A percentile compares a stretch with the other conserved stretches of the same genome.
Evolutionary conservation across 805 yeast genomes (phyloP).

Genomic region (Sugiyamaella americana): DNA sequence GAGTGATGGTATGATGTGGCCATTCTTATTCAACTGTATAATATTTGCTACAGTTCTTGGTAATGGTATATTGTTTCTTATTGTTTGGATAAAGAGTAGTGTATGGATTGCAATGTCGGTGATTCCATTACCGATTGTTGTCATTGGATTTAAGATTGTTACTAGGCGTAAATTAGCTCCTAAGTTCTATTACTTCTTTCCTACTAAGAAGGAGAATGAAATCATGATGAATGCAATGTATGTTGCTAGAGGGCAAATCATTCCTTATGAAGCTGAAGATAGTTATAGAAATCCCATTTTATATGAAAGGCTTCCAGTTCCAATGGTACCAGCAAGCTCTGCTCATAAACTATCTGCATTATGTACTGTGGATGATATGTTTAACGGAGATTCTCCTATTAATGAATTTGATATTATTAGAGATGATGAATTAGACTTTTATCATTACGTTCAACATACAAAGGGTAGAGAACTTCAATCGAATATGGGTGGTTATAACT

Average conservation of each 20-base stretch:
- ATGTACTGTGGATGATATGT: slow-evolving; percentile 10
- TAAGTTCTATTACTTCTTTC: slow-evolving; percentile 19
- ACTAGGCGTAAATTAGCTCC: slow-evolving; percentile 6
- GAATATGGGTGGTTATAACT: too few relatives aligned
- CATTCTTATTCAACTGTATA: slow-evolving; percentile 29
- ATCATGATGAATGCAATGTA: slow-evolving; percentile 9
- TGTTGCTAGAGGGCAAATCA: background rate
- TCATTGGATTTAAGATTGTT: slow-evolving; percentile 28
- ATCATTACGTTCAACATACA: slow-evolving; percentile 3
- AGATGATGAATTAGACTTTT: slow-evolving; percentile 15
- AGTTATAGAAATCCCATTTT: slow-evolving; percentile 24
- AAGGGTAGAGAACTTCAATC: too few relatives aligned
- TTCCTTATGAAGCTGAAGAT: slow-evolving; percentile 10
- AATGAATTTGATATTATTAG: slow-evolving; percentile 14
- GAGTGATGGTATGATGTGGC: slow-evolving; percentile 36
- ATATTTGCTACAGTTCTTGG: slow-evolving; percentile 33
- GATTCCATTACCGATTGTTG: slow-evolving; percentile 27
- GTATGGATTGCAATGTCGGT: slow-evolving; percentile 30
- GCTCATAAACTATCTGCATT: slow-evolving; percentile 13
- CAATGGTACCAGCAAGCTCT: slow-evolving; percentile 22
- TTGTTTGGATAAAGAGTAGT: slow-evolving; percentile 35
- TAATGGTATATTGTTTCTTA: slow-evolving; percentile 32
- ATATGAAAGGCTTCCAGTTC: slow-evolving; percentile 14
- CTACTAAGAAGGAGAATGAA: slow-evolving; percentile 16
- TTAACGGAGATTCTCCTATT: too few relatives aligned